phyloP scores from a whole-genome alignment of 495 filamentous ascomycete genomes.

The Hypoxylon trugodes region DNA sequence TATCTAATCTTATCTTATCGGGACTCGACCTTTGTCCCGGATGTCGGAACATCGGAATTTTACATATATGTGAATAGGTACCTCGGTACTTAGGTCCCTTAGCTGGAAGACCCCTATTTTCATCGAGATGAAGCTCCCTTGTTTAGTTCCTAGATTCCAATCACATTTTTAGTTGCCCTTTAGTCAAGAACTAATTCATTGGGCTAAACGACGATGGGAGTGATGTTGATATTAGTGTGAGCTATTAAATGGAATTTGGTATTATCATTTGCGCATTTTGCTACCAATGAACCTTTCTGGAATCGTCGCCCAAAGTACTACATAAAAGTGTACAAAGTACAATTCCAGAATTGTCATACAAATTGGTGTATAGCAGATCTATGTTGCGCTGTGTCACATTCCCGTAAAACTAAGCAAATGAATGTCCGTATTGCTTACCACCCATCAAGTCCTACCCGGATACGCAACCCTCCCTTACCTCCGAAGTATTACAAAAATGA shows the following conservation, averaged over 20 bases:
- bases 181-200: no score
- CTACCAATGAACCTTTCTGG: not conserved
- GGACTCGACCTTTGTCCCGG: not conserved
- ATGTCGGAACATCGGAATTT: not conserved
- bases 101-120: no score
- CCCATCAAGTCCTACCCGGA: not conserved
- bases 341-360: constrained; percentile 4
- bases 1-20: constrained; percentile 36
- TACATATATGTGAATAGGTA: not conserved
- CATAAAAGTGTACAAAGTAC: not conserved
- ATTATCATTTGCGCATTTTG: not conserved
- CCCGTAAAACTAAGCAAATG: constrained; percentile 1
- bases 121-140: no score
- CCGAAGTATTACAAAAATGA: not conserved
- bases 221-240: no score
- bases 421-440: constrained; percentile 9
- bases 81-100: not conserved
- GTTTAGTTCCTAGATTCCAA: no score
- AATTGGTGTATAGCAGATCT: not conserved
- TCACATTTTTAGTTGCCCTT: no score
- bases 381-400: constrained; percentile 1
- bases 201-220: no score
- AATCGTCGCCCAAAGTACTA: not conserved
- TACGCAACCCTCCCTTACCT: not conserved
- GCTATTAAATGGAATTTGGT: not conserved